A percentile compares a stretch with the other conserved stretches of the same genome.
Conservation (phyloP, 2,329 filamentous ascomycete genomes). For the Trichoderma guizhouense region DNA sequence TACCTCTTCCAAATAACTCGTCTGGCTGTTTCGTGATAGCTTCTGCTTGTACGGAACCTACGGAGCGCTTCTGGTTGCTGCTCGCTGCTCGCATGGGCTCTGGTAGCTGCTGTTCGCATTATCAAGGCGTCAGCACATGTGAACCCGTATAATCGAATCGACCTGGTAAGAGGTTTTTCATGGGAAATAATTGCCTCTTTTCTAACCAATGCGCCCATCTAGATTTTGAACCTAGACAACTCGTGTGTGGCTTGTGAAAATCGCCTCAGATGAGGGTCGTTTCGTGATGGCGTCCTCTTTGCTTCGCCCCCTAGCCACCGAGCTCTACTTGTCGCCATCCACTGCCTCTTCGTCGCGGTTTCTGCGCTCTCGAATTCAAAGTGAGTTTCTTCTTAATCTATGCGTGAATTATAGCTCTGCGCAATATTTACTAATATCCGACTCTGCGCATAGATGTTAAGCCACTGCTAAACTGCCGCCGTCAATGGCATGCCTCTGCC, state of each 20-base stretch:
- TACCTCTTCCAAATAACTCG: not conserved
- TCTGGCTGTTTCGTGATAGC: not conserved
- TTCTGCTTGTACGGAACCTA: not conserved
- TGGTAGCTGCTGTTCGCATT: not conserved
- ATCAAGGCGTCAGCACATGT: not conserved
- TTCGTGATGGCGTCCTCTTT: conserved; percentile 35
- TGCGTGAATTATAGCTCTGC: not conserved
- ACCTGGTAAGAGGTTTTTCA: not conserved
- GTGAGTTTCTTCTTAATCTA: conserved; percentile 18
- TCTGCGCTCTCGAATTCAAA: conserved; percentile 25
- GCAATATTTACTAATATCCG: rapidly evolving
- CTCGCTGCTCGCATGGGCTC: conserved; percentile 7
- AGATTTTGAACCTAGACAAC: not conserved
- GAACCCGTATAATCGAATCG: not conserved
- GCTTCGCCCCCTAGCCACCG: conserved; percentile 34
- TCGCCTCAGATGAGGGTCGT: conserved; percentile 30
- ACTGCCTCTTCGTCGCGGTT: conserved; percentile 27
- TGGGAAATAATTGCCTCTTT: not conserved
- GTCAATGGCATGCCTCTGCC: conserved; percentile 40
- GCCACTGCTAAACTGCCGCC: conserved; percentile 26
- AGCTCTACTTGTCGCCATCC: conserved; percentile 29
- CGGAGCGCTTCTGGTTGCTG: not conserved
- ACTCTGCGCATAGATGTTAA: conserved; percentile 21
- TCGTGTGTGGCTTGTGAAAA: not conserved
- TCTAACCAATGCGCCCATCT: not conserved